Conservation (phyloP, 148 eudicot species). For the Camellia lanceoleosa region DNA sequence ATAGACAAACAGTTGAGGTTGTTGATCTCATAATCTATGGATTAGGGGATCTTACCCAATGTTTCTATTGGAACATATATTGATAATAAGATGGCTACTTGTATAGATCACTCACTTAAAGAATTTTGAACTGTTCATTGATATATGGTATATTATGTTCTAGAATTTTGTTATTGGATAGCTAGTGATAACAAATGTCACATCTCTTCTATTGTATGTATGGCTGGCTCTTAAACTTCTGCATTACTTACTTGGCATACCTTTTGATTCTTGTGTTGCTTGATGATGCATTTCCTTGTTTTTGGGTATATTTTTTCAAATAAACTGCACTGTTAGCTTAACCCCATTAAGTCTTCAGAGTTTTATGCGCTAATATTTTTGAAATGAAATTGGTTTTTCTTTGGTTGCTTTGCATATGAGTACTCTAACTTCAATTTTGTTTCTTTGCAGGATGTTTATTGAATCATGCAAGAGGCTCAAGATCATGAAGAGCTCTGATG, state of each 20-base stretch:
- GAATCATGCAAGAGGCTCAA: conserved; percentile 73
- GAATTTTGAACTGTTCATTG: not conserved
- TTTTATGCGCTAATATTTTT: not conserved
- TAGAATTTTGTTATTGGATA: not conserved
- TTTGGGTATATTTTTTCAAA: not conserved
- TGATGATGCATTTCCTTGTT: not conserved
- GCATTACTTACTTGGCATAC: conserved; percentile 4
- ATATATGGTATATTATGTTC: not conserved
- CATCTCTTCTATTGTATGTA: not conserved
- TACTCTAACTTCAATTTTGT: not conserved
- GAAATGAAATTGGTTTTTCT: not conserved
- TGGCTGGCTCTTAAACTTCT: not conserved
- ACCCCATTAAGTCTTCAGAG: not conserved
- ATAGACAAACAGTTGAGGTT: not conserved
- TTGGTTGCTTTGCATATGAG: not conserved
- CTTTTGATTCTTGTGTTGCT: not conserved
- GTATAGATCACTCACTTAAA: not conserved
- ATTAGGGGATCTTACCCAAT: not conserved
- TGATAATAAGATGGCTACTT: not conserved
- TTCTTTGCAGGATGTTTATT: conserved; percentile 60
- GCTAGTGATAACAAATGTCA: not conserved
- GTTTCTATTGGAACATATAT: not conserved
- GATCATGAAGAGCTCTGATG: conserved; percentile 82
- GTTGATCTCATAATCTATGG: not conserved
- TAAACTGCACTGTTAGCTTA: not conserved